Evolutionary conservation across 495 filamentous ascomycete species (phyloP).

Genomic region (Penicillium lividum): DNA sequence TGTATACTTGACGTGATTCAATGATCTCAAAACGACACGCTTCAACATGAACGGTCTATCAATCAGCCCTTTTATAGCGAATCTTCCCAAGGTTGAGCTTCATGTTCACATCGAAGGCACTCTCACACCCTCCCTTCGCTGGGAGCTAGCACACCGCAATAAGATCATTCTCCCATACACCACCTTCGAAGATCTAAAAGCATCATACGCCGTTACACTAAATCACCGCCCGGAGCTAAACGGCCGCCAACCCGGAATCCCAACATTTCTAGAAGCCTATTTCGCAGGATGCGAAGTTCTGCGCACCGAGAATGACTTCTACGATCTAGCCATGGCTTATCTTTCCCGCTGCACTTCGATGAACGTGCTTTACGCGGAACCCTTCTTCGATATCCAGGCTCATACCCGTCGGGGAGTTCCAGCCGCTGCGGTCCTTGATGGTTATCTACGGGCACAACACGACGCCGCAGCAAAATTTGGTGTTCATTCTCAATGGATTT

Average conservation of each 20-base stretch:
- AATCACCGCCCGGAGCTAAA: slow-evolving; percentile 38
- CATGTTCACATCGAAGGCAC: slow-evolving; percentile 50
- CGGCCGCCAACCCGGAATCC: slow-evolving; percentile 32
- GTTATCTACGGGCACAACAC: slow-evolving; percentile 36
- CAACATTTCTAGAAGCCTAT: slow-evolving; percentile 45
- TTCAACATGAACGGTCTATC: slow-evolving; percentile 33
- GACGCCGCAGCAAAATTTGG: slow-evolving; percentile 28
- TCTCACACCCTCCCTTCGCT: slow-evolving; percentile 38
- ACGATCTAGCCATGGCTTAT: slow-evolving; percentile 44
- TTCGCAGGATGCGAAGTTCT: slow-evolving; percentile 43
- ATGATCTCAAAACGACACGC: neutral
- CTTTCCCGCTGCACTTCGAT: slow-evolving; percentile 30
- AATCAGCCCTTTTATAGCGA: slow-evolving; percentile 32
- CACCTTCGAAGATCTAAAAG: slow-evolving; percentile 32
- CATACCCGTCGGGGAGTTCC: slow-evolving; percentile 40
- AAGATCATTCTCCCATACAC: slow-evolving; percentile 31
- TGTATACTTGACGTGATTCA: neutral
- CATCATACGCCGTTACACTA: slow-evolving; percentile 34
- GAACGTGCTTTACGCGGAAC: slow-evolving; percentile 46
- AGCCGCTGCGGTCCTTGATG: slow-evolving; percentile 33
- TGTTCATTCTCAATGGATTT: slow-evolving; percentile 37
- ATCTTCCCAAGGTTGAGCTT: slow-evolving; percentile 45
- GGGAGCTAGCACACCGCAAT: slow-evolving; percentile 42
- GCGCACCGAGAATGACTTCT: slow-evolving; percentile 40
- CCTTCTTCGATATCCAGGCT: slow-evolving; percentile 48